Conservation (phyloP, 441 rosid genomes). For the Pelargonium myrrhifolium region DNA sequence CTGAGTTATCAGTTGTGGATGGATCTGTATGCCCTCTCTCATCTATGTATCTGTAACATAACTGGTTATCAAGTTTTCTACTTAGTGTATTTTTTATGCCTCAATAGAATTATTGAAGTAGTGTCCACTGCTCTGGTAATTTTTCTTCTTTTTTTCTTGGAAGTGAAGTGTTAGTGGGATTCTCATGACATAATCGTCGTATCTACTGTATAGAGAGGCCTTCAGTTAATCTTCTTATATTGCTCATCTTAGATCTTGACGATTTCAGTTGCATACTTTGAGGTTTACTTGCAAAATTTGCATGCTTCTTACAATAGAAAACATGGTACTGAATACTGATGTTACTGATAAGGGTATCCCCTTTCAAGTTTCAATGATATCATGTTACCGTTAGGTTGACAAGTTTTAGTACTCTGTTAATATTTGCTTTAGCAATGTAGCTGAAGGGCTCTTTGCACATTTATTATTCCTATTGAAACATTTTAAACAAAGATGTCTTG, state of each 20-base stretch:
- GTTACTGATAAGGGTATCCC: neutral
- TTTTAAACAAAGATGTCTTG: neutral
- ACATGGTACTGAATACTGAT: neutral
- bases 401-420: neutral
- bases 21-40: slow-evolving; percentile 38
- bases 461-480: neutral
- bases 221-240: neutral
- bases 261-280: neutral
- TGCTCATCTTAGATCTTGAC: neutral
- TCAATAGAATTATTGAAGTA: neutral
- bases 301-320: neutral
- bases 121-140: neutral
- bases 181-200: neutral
- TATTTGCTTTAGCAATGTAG: slow-evolving; percentile 4
- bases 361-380: neutral
- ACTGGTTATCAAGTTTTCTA: slow-evolving; percentile 8
- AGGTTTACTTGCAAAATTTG: slow-evolving; percentile 2
- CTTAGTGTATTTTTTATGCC: neutral
- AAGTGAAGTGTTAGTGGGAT: neutral
- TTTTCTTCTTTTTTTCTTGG: neutral
- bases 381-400: neutral
- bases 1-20: slow-evolving; percentile 31
- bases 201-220: neutral
- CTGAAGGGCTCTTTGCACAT: neutral
- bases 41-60: slow-evolving; percentile 13